A percentile compares a stretch with the other conserved stretches of the same genome.
Conservation (phyloP, 208 protist genomes). For the Naegleria lovaniensis region DNA sequence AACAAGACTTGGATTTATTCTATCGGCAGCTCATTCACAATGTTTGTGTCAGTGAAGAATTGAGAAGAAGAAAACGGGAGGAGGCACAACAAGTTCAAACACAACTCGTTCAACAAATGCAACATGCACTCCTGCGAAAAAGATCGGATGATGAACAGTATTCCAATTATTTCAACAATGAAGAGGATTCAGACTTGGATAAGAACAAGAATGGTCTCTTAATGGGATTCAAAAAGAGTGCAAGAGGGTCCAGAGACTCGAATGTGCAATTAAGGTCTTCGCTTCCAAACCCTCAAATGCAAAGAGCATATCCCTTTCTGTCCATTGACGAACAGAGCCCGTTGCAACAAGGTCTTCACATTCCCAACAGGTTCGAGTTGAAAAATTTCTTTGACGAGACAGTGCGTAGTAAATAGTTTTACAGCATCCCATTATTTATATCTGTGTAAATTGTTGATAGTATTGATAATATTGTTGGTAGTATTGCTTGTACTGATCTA, state of each 20-base stretch:
- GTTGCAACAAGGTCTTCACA: not conserved
- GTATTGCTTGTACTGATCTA: not conserved
- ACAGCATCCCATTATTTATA: not conserved
- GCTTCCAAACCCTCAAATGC: not conserved
- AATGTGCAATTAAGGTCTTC: not conserved
- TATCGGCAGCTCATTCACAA: not conserved
- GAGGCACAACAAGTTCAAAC: not conserved
- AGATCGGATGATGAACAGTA: not conserved
- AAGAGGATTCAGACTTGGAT: not conserved
- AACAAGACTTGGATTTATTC: not conserved
- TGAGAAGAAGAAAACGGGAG: not conserved
- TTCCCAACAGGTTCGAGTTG: not conserved
- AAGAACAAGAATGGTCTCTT: not conserved
- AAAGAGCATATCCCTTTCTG: not conserved
- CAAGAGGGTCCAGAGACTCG: not conserved
- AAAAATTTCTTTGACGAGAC: not conserved
- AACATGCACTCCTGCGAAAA: not conserved
- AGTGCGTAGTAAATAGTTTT: too few species aligned
- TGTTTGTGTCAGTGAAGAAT: not conserved
- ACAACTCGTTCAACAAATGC: not conserved
- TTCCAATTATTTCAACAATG: not conserved
- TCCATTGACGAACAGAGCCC: not conserved
- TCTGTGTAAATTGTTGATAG: slow-evolving; percentile 5
- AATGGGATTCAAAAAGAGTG: not conserved
- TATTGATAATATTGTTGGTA: slow-evolving; percentile 14